Evolutionary conservation across 306 rosid species (phyloP), one percentile per base, ranked within the genome.

Genomic region (Senna siamea): DNA sequence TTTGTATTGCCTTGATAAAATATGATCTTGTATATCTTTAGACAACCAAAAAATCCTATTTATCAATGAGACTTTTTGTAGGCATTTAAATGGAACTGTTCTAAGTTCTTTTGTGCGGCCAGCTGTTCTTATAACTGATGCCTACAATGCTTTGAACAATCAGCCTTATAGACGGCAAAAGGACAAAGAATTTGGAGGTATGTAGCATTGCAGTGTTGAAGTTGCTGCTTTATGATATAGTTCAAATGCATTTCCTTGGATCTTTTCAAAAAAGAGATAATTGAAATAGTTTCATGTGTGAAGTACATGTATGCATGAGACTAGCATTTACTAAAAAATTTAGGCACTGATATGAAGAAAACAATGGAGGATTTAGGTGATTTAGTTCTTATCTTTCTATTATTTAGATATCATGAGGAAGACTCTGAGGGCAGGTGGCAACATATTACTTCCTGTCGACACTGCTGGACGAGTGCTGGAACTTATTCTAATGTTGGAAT

Each of bases 121-220:
- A 44, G 99, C 99, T 73, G 97, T 94, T 77, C 83, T 94, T 44
- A 94, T 94, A 75, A 94, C 99, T 6, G 99, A 94, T 89, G 97
- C 99, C 17, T 94, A 89, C 81, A 94, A 94, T 79, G 99, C 99
- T 87, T 70, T 94, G 84, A 94, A 92, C 74, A 94, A 94, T 85
- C 96, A 94, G 86, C 90, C 99, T 50, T 89, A 89, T 58, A 89
- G 97, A 77, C 95, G 97, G 47, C 96, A 89, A 79, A 89, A 87
- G 83, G 99, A 94, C 82, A 89, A 81, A 78, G 96, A 94, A 83
- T 88, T 94, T 81, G 91, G 97, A 87, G 99, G 99, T 94, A 83
- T 54, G 28, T 56, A 68, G 19, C 79, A 54, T 66, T 61, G 50
- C 32, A 72, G 55, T 79, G 69, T 69, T 72, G 51, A 74, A 59